Percentiles rank a stretch among this genome's conserved stretches.
These are phyloP conservation scores for Prosopis cineraria DNA, from an alignment of 306 rosid species.

Conservation along the genomic window DNA sequence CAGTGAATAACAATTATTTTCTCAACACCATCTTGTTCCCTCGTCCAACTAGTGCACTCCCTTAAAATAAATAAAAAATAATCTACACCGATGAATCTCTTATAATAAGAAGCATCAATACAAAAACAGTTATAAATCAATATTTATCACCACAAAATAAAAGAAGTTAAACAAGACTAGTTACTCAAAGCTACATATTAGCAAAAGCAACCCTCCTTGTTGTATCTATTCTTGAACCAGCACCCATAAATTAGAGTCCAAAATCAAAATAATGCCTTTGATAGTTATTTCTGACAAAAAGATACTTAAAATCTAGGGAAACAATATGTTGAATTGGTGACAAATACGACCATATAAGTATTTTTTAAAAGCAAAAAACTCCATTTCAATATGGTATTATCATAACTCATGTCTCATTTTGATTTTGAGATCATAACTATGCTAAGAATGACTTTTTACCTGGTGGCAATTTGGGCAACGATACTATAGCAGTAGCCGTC, in stretches of 20 bases:
- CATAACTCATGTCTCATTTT: background rate
- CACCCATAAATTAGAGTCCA: background rate
- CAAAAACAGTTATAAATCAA: background rate
- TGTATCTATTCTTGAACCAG: background rate
- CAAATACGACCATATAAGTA: too few species aligned
- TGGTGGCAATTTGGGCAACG: constrained; percentile 44
- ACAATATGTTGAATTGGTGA: background rate
- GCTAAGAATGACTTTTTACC: constrained; percentile 34
- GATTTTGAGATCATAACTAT: constrained; percentile 16
- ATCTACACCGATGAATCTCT: background rate
- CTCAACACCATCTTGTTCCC: background rate
- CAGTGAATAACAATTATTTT: background rate
- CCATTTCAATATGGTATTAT: background rate
- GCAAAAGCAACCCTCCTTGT: background rate
- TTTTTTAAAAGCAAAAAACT: background rate
- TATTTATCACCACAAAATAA: background rate
- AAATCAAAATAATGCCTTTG: background rate
- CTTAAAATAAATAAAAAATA: background rate
- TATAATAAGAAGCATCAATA: background rate
- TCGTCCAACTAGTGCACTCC: background rate
- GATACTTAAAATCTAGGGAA: background rate
- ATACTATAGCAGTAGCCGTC: constrained; percentile 42
- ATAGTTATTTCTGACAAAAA: background rate
- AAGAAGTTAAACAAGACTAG: background rate
- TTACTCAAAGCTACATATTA: background rate